Base-by-base conservation (phyloP, 169 alveolate genomes). In the Plasmodium gonderi region DNA sequence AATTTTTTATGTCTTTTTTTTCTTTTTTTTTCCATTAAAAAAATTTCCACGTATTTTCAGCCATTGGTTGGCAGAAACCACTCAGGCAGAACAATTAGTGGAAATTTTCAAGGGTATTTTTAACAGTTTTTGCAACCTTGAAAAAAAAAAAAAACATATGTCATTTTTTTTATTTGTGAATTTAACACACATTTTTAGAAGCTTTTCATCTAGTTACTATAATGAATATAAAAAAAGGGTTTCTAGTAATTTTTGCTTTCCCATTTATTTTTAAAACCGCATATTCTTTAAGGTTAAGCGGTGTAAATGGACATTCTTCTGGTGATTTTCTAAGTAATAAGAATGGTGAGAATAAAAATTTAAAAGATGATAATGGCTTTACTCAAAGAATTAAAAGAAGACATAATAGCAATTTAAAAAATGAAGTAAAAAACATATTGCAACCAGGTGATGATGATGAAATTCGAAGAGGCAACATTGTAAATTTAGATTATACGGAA, bases 201-300 rank as follows among this genome's bases (percentile, higher is more conserved):
- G 69, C 69, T 54, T 54, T 76, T 44, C 54, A 17, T 42, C 0
- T 40, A 75, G 82, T 75, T 31, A 47, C 49, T 60, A 80, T 47
- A 80, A 80, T 80, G 91, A 17, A 44, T 40, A 23, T 75, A 75
- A 75, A 80, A 68, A 80, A 54, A 60, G n/a, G 44, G 7, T 80
- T 54, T 29, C 33, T 40, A 3, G n/a, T 44, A 80, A 38, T 80
- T 36, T 80, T 60, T 80, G 17, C 67, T n/a, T 80, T 3, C 69
- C 44, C 8, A 1, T 68, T 80, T 17, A 33, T 80, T 9, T 64
- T 80, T 17, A 36, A 65, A 64, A 44, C 17, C 11, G 65, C 45
- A 17, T 36, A 47, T 64, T 74, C 67, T 12, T 54, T 38, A 31
- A 31, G n/a, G 5, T 68, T 80, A 80, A 60, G 47, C 14, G 47